Base-by-base conservation (phyloP, 2,329 filamentous ascomycete genomes). In the Trichoderma polysporum region DNA sequence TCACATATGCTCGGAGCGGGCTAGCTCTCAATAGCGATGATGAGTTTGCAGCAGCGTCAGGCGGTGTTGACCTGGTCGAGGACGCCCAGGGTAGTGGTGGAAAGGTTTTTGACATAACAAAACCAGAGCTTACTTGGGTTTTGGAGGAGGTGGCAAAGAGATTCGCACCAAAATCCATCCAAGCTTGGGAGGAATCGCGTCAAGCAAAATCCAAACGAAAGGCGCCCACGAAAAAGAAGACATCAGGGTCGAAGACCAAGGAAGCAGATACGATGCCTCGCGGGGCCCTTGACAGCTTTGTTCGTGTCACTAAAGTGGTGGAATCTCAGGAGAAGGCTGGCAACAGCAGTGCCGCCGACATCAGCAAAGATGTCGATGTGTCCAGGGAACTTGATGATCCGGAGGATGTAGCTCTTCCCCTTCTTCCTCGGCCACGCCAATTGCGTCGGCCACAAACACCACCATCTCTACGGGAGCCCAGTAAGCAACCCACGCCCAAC, bases 11-110 rank as follows among this genome's bases (percentile, higher is more conserved):
- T 1, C 82, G 87, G 31, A 81, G 81, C 54, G 86, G 86, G 0
- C 76, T 89, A 15, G 86, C 87, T 2, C 80, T 88, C n/a, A 87
- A 87, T 69, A 87, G 86, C 68, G 90, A 92, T 62, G 88, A 91
- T 41, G 89, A 91, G 10, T 80, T 86, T 15, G 83, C 83, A 0
- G 83, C 78, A 72, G 59, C 81, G 74, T 59, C 76, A 74, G 71
- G 72, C 4, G 68, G 69, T 2, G 67, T 70, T 1, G 78, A 74
- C n/a, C 66, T 70, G 13, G 68, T 57, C 15, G 52, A 68, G 6
- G 47, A 52, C 4, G n/a, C 63, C 15, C 54, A 50, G 15, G 27
- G 66, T 8, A 37, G 66, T 22, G 17, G 73, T 22, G 79, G 70
- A 41, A 83, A 81, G 62, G 69, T 76, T 0, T 93, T 90, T 71